Conservation (phyloP, 768 basidiomycete genomes). For the Austroboletus eburneus region DNA sequence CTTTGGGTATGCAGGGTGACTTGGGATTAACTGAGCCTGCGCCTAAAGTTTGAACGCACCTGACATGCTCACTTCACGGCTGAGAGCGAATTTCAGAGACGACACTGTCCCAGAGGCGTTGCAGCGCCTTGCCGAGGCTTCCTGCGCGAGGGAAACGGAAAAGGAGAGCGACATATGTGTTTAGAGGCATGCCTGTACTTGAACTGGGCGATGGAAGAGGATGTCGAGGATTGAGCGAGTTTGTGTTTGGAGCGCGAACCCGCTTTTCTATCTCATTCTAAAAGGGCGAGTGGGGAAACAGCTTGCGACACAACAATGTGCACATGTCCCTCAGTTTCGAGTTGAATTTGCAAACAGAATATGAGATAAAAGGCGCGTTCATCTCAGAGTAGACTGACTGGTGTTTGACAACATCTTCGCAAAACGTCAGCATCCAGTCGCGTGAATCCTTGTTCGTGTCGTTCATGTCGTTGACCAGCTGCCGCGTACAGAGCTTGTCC, state of each 20-base stretch:
- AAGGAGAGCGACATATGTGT: constrained; percentile 23
- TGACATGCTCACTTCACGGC: constrained; percentile 75
- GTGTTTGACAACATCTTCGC: constrained; percentile 59
- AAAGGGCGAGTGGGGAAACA: constrained; percentile 64
- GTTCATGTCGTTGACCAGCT: constrained; percentile 46
- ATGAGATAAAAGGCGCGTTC: neutral
- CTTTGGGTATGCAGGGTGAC: constrained; percentile 11
- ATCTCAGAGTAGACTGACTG: constrained; percentile 41
- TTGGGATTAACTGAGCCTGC: constrained; percentile 10
- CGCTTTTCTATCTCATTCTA: constrained; percentile 36
- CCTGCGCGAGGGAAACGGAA: constrained; percentile 68
- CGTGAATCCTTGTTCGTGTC: constrained; percentile 36
- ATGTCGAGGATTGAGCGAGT: constrained; percentile 10
- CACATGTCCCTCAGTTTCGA: constrained; percentile 48
- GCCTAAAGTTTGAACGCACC: constrained; percentile 55
- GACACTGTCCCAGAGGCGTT: constrained; percentile 32
- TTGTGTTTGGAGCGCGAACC: constrained; percentile 11
- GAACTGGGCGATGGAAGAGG: constrained; percentile 5
- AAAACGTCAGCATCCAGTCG: constrained; percentile 78
- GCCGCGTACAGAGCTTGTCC: constrained; percentile 79
- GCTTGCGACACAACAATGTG: constrained; percentile 55
- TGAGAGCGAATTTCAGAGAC: constrained; percentile 52
- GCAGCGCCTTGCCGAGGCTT: constrained; percentile 41
- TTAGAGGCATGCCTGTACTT: constrained; percentile 9
- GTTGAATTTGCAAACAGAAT: constrained; percentile 58